Base-by-base conservation (phyloP, 2,329 filamentous ascomycete genomes). In the Penicillium sp. region DNA sequence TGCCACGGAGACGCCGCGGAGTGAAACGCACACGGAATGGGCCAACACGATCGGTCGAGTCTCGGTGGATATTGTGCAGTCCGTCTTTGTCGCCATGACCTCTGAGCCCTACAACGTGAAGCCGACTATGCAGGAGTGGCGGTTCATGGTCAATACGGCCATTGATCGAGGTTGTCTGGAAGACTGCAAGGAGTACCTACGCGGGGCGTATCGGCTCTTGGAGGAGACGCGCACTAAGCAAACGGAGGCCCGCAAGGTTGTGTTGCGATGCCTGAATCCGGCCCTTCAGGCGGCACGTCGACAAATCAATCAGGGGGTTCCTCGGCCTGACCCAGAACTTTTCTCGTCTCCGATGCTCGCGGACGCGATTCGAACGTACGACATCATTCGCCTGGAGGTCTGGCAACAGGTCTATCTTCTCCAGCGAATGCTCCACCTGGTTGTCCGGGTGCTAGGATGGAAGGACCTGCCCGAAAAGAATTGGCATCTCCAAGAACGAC, bases 71-170 rank as follows among this genome's bases (percentile, higher is more conserved):
- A 71, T 77, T n/a, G 66, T 85, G 4, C 61, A 73, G 35, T 63
- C 70, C 4, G 62, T 89, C 18, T 86, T 79, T 73, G 50, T 77
- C 0, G 75, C 74, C 18, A 85, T 88, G 79, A 80, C 71, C 0
- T 70, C 73, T 3, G 63, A 69, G n/a, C 80, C 80, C 0, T 80
- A 82, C 67, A 74, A 76, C 47, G 63, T 84, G 41, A 54, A 68
- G 6, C 82, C 84, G 0, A 78, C 72, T 0, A 75, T 86, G 50
- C 67, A 75, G 11, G 78, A 85, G 65, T 79, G 79, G 62, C 57
- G 58, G 9, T 60, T 58, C 7, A 55, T 70, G 26, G 59, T 66
- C 11, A 68, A 67, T 43, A 50, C 52, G 2, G 54, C 57, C 18
- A 66, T 61, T 49, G 45, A 52, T 5, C 48, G 44, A 27, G 43